Conservation (phyloP, 208 protist genomes). For the Leishmania gerbilli region DNA sequence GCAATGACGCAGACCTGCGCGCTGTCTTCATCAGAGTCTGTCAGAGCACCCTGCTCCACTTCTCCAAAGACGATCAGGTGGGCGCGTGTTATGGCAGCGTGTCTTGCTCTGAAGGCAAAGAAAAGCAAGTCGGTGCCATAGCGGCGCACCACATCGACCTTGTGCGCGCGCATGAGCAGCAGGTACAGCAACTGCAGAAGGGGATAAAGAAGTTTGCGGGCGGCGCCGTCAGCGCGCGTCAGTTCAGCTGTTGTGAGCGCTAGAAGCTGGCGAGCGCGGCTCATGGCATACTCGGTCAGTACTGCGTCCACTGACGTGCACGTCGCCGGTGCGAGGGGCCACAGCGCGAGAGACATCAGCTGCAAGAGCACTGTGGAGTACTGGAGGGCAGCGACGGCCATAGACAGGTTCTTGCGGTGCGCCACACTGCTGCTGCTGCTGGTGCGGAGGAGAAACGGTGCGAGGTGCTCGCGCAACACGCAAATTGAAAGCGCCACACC, state of each 20-base stretch:
- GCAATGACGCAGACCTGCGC: conserved; percentile 1
- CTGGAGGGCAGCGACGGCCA: not conserved
- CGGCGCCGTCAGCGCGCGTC: not conserved
- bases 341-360: conserved; percentile 21
- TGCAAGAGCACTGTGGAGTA: conserved; percentile 7
- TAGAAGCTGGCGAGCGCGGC: conserved; percentile 28
- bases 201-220: not conserved
- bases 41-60: not conserved
- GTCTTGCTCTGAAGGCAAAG: conserved; percentile 13
- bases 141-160: conserved; percentile 37
- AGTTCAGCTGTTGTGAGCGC: conserved; percentile 14
- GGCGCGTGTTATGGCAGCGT: not conserved
- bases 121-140: conserved; percentile 28
- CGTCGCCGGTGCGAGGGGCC: conserved; percentile 3
- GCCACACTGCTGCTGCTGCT: not conserved
- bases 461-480: conserved; percentile 4
- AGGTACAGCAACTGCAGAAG: conserved; percentile 44
- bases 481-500: not conserved
- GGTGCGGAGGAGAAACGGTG: conserved; percentile 7
- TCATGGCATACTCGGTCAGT: conserved; percentile 26
- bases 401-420: not conserved
- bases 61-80: not conserved
- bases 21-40: not conserved
- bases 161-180: conserved; percentile 42
- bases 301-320: conserved; percentile 10